These are phyloP conservation scores for Plasmodium gallinaceum DNA, from an alignment of 169 alveolate genomes.

Conservation along the genomic window DNA sequence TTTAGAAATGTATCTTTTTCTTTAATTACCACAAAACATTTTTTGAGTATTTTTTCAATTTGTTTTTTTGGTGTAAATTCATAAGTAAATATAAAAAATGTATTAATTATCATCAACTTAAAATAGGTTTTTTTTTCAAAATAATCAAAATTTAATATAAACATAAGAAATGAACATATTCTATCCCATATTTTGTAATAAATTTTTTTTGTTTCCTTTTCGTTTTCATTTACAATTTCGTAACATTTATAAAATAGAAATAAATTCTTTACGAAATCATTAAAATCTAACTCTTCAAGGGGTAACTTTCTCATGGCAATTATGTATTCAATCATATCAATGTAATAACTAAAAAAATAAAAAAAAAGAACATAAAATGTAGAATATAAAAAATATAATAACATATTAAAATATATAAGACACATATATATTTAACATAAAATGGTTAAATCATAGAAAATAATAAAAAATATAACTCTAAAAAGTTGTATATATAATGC, in stretches of 20 bases:
- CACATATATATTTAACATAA: too few relatives aligned
- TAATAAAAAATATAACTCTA: too few relatives aligned
- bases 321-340: conserved; percentile 63
- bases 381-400: not conserved
- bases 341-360: conserved; percentile 32
- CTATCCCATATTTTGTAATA: conserved; percentile 45
- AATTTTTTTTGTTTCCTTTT: not conserved
- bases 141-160: conserved; percentile 46
- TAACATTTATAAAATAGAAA: conserved; percentile 67
- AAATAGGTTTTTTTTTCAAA: conserved; percentile 68
- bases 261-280: conserved; percentile 28
- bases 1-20: conserved; percentile 38
- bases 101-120: conserved; percentile 22
- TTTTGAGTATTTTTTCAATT: conserved; percentile 28
- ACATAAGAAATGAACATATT: conserved; percentile 42
- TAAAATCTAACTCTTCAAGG: conserved; percentile 38
- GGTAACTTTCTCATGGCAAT: conserved; percentile 38
- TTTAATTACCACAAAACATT: conserved; percentile 22
- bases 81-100: conserved; percentile 78
- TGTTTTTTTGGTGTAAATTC: conserved; percentile 42
- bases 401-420: not conserved
- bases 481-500: too few relatives aligned
- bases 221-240: conserved; percentile 13
- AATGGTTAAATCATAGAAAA: too few relatives aligned
- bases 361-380: not conserved